These are phyloP conservation scores for Entomortierella lignicola DNA, from an alignment of 192 early-diverging fungal species.

Conservation along the genomic window DNA sequence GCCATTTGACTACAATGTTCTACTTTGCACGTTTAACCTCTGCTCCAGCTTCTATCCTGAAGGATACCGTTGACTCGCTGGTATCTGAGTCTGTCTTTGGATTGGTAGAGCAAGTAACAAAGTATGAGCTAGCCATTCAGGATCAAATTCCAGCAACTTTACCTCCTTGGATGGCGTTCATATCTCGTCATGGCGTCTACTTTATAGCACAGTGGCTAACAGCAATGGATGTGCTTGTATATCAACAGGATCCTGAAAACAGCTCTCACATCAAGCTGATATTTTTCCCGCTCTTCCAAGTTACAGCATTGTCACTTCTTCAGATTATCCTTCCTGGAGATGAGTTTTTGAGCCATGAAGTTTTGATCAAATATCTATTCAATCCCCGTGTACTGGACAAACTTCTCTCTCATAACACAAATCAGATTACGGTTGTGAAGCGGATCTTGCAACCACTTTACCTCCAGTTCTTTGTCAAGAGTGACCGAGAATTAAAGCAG, in stretches of 20 bases:
- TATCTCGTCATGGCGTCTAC: slow-evolving; percentile 44
- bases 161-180: slow-evolving; percentile 48
- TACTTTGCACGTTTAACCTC: slow-evolving; percentile 33
- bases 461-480: slow-evolving; percentile 38
- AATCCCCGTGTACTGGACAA: slow-evolving; percentile 39
- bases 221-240: slow-evolving; percentile 47
- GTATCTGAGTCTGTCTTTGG: slow-evolving; percentile 31
- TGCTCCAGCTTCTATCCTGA: slow-evolving; percentile 12
- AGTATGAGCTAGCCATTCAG: slow-evolving; percentile 46
- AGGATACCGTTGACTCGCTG: slow-evolving; percentile 29
- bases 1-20: slow-evolving; percentile 41
- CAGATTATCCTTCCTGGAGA: slow-evolving; percentile 49
- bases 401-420: slow-evolving; percentile 33
- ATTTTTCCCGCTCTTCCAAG: slow-evolving; percentile 51
- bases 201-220: slow-evolving; percentile 46
- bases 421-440: slow-evolving; percentile 39
- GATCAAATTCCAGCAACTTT: slow-evolving; percentile 26
- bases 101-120: slow-evolving; percentile 42
- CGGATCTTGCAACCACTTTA: slow-evolving; percentile 41
- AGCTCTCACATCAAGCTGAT: slow-evolving; percentile 55
- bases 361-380: slow-evolving; percentile 41
- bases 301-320: slow-evolving; percentile 40
- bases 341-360: slow-evolving; percentile 41
- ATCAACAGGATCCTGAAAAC: slow-evolving; percentile 48
- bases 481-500: slow-evolving; percentile 16